Evolutionary conservation across 345 rosid species (phyloP), one percentile per base, ranked within the genome.

Genomic region (Geranium brycei): DNA sequence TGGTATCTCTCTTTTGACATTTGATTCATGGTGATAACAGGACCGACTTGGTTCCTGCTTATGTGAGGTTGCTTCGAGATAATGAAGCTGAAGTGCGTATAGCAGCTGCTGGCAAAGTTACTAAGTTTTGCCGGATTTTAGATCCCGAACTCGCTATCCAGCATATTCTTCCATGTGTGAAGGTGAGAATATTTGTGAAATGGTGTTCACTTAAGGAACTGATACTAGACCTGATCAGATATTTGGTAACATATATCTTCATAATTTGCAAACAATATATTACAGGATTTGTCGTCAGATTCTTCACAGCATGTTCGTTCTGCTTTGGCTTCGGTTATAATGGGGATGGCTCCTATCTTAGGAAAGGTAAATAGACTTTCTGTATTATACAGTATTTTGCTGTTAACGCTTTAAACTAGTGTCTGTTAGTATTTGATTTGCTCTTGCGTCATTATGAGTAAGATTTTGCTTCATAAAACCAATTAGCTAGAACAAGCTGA

Each of bases 81-180:
- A 87, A 86, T 79, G 98, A 92, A 76, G 98, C 98, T 74, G 98
- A 92, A 86, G 96, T 92, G 32, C 89, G 98, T 51, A 92, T 89
- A 71, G 98, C 98, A 53, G 96, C 98, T 72, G 96, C 96, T 59
- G 96, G 95, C 17, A 89, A 89, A 85, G 93, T 87, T 31, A 89
- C 98, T 3, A 92, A 89, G 76, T 92, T 92, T 76, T 89, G 93
- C 75, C 82, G 87, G 73, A 89, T 89, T 64, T 76, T 92, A 75
- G 87, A 67, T 69, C 95, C 96, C 17, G 96, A 92, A 74, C 91
- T 89, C 58, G 84, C 96, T 56, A 79, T 83, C 69, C 95, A 83
- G 62, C 82, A 85, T 58, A 83, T 92, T 69, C 93, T 92, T 75
- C 96, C 96, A n/a, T 87, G 91, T 66, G 93, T 92, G 61, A 87